Conservation (phyloP, 768 basidiomycete genomes). For the Panus rudis region DNA sequence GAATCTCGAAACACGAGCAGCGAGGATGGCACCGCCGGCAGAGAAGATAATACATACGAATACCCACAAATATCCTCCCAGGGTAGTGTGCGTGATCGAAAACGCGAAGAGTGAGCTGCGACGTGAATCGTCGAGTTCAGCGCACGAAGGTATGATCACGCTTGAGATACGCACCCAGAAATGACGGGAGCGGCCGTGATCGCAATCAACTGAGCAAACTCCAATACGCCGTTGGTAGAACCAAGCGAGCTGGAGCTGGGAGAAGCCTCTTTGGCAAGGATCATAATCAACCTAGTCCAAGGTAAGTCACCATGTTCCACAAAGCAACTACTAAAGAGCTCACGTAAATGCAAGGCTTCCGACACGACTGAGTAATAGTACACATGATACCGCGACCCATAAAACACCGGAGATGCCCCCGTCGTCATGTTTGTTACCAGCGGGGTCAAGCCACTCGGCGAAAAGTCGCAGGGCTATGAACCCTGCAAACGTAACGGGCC, state of each 20-base stretch:
- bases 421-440: constrained; percentile 18
- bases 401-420: constrained; percentile 24
- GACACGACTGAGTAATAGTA: constrained; percentile 38
- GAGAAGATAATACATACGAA: constrained; percentile 16
- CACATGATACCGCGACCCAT: constrained; percentile 43
- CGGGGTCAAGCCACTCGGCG: constrained; percentile 29
- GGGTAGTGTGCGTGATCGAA: constrained; percentile 14
- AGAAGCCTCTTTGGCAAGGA: constrained; percentile 24
- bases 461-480: constrained; percentile 46
- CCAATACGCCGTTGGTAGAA: constrained; percentile 26
- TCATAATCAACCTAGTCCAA: constrained; percentile 23
- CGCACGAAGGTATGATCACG: not conserved
- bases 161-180: constrained; percentile 2
- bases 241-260: constrained; percentile 22
- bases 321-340: constrained; percentile 18
- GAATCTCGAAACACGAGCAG: constrained; percentile 1
- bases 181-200: constrained; percentile 20
- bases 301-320: not conserved
- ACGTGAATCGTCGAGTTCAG: not conserved
- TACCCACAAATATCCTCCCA: constrained; percentile 22
- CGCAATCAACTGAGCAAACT: constrained; percentile 25
- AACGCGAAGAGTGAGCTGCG: constrained; percentile 21
- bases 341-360: constrained; percentile 49
- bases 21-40: constrained; percentile 11
- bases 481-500: constrained; percentile 44